Conservation (phyloP, 1,139 yeast genomes). For the Candida sanyaensis region DNA sequence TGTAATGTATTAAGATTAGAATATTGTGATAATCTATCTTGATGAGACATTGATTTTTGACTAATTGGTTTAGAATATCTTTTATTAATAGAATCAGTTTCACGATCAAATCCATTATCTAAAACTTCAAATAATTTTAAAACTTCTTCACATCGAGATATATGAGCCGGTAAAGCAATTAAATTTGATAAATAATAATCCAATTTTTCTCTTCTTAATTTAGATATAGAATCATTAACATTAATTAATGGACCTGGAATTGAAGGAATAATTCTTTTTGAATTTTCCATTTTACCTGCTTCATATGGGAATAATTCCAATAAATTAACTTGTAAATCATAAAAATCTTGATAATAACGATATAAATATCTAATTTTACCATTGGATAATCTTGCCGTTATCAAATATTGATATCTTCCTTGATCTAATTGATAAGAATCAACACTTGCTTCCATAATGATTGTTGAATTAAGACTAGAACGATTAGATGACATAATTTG, state of each 20-base stretch:
- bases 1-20: conserved; percentile 20
- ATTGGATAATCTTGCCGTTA: conserved; percentile 67
- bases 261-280: conserved; percentile 78
- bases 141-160: conserved; percentile 71
- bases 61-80: conserved; percentile 41
- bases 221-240: conserved; percentile 86
- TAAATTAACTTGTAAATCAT: conserved; percentile 85
- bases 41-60: conserved; percentile 45
- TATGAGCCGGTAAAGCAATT: conserved; percentile 73
- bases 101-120: conserved; percentile 58
- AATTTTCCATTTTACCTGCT: conserved; percentile 83
- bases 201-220: conserved; percentile 80
- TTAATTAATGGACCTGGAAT: conserved; percentile 96
- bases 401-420: conserved; percentile 87
- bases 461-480: conserved; percentile 33
- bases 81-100: conserved; percentile 16
- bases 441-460: conserved; percentile 65
- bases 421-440: conserved; percentile 81
- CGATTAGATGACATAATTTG: conserved; percentile 24
- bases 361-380: conserved; percentile 74
- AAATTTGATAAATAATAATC: conserved; percentile 81
- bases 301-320: conserved; percentile 87
- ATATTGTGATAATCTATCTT: conserved; percentile 46
- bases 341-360: conserved; percentile 93
- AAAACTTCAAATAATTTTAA: conserved; percentile 68